Evolutionary conservation across 805 yeast species (phyloP).

Genomic region (Candida palmyrensis): DNA sequence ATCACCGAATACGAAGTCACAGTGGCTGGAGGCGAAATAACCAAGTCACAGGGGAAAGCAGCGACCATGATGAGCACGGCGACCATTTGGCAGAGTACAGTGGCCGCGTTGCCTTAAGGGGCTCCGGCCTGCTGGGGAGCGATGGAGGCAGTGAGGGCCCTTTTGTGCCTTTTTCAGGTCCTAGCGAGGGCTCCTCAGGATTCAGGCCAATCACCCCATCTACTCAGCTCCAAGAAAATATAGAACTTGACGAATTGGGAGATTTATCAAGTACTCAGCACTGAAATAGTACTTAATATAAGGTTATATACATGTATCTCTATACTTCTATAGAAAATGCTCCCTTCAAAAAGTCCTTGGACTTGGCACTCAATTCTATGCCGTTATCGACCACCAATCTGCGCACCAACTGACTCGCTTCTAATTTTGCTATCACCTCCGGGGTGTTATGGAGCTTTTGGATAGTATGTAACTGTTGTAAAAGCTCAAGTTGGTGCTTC

Average conservation of each 20-base stretch:
- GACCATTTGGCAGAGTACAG: no score
- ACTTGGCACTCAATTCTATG: conserved; percentile 4
- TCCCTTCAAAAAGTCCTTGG: conserved; percentile 4
- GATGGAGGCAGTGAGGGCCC: no score
- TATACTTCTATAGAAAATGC: background rate
- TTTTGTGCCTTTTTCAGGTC: no score
- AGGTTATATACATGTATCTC: background rate
- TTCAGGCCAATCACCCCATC: no score
- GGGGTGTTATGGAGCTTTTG: conserved; percentile 7
- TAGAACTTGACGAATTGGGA: no score
- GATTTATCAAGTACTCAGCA: no score
- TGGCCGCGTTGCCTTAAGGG: no score
- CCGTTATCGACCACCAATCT: conserved; percentile 8
- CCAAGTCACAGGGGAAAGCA: no score
- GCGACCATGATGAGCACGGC: no score
- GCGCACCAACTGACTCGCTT: conserved; percentile 17
- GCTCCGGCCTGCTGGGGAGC: no score
- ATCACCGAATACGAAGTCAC: conserved; percentile 2
- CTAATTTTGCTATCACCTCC: conserved; percentile 11
- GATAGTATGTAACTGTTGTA: conserved; percentile 13
- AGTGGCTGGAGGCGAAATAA: conserved; percentile 3
- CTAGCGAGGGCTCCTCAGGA: no score
- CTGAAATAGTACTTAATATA: background rate
- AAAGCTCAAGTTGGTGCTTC: conserved; percentile 13
- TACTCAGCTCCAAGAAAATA: no score